Percentiles rank a stretch among this genome's conserved stretches.
Evolutionary conservation across 805 yeast species (phyloP).

Genomic region (Dipodascopsis uninucleata): DNA sequence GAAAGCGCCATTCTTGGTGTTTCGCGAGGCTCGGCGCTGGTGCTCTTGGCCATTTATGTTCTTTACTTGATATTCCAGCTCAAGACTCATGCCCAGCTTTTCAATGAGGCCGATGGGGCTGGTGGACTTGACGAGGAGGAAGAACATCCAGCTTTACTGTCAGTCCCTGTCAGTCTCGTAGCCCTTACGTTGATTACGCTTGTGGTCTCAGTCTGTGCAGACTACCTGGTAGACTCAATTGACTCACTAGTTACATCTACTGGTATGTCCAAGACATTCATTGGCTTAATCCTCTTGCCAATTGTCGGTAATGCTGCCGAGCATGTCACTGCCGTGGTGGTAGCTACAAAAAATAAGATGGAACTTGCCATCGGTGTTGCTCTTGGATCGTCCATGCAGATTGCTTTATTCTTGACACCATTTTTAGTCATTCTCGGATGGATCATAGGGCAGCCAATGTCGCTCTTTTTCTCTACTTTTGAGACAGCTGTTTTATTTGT

Average conservation of each 20-base stretch:
- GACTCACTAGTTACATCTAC: slow-evolving; percentile 80
- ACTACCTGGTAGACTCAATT: slow-evolving; percentile 87
- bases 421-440: slow-evolving; percentile 94
- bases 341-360: slow-evolving; percentile 95
- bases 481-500: slow-evolving; percentile 91
- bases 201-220: slow-evolving; percentile 86
- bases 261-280: slow-evolving; percentile 89
- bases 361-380: slow-evolving; percentile 97
- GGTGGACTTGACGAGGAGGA: slow-evolving; percentile 28
- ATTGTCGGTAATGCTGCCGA: slow-evolving; percentile 99
- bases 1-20: slow-evolving; percentile 57
- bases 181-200: slow-evolving; percentile 63
- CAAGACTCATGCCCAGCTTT: slow-evolving; percentile 57
- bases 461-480: slow-evolving; percentile 82
- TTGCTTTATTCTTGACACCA: slow-evolving; percentile 92
- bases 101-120: slow-evolving; percentile 35
- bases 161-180: slow-evolving; percentile 45
- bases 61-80: slow-evolving; percentile 84
- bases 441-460: slow-evolving; percentile 87
- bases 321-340: slow-evolving; percentile 93
- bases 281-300: slow-evolving; percentile 89
- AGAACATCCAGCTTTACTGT: slow-evolving; percentile 38
- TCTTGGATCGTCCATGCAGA: slow-evolving; percentile 91
- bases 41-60: slow-evolving; percentile 70
- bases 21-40: slow-evolving; percentile 81